Conservation (phyloP, 2,329 filamentous ascomycete species). For the Claviceps monticola region DNA sequence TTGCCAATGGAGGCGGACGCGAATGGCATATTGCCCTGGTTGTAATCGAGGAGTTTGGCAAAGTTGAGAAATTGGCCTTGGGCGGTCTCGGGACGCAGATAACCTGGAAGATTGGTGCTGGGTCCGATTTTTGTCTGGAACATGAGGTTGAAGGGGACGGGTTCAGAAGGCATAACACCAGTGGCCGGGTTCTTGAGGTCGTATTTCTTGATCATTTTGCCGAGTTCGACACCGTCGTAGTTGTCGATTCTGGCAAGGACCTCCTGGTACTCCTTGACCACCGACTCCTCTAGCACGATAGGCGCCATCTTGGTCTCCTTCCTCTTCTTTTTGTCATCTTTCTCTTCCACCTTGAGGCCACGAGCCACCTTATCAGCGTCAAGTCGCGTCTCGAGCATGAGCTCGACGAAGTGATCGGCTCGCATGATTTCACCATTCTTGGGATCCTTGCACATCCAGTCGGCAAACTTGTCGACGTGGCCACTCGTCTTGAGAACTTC, state of each 20-base stretch:
- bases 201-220: slow-evolving; percentile 77
- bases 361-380: slow-evolving; percentile 89
- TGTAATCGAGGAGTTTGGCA: slow-evolving; percentile 89
- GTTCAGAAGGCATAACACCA: slow-evolving; percentile 60
- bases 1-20: slow-evolving; percentile 95
- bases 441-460: slow-evolving; percentile 99
- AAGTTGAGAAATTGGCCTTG: slow-evolving; percentile 99
- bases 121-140: slow-evolving; percentile 93
- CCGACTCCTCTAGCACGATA: slow-evolving; percentile 73
- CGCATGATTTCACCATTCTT: slow-evolving; percentile 95
- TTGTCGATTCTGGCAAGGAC: slow-evolving; percentile 89
- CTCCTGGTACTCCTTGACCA: slow-evolving; percentile 83
- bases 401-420: slow-evolving; percentile 92
- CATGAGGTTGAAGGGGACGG: slow-evolving; percentile 96
- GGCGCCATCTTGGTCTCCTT: slow-evolving; percentile 76
- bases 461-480: slow-evolving; percentile 94
- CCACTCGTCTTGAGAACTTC: slow-evolving; percentile 91
- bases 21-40: slow-evolving; percentile 90
- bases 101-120: slow-evolving; percentile 73
- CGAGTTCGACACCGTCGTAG: slow-evolving; percentile 76
- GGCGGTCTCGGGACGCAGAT: slow-evolving; percentile 84
- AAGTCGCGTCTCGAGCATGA: slow-evolving; percentile 73
- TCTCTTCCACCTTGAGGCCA: slow-evolving; percentile 64
- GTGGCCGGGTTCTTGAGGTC: slow-evolving; percentile 81
- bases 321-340: slow-evolving; percentile 60